These are phyloP conservation scores for Penicillium robsamsonii DNA, from an alignment of 495 filamentous ascomycete genomes.

Conservation along the genomic window DNA sequence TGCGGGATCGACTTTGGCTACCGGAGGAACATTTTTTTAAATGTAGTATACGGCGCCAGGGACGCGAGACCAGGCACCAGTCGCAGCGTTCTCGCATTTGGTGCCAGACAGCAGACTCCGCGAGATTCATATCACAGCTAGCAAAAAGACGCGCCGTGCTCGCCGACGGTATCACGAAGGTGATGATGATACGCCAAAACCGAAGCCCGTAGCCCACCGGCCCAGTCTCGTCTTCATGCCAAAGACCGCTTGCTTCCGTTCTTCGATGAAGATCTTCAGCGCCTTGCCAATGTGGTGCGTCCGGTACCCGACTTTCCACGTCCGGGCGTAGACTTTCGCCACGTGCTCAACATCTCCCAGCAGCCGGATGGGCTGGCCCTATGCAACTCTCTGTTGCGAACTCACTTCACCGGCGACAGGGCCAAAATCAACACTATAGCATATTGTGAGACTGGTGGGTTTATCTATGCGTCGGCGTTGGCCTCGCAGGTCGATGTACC, in stretches of 20 bases:
- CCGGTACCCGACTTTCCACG: slow-evolving; percentile 51
- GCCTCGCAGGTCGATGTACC: slow-evolving; percentile 45
- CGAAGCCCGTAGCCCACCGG: slow-evolving; percentile 32
- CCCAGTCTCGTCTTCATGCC: slow-evolving; percentile 52
- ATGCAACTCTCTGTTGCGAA: slow-evolving; percentile 53
- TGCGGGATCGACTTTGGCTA: slow-evolving; percentile 45
- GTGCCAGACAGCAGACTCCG: slow-evolving; percentile 55
- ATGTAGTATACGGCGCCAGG: slow-evolving; percentile 41
- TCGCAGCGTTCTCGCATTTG: slow-evolving; percentile 53
- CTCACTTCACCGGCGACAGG: slow-evolving; percentile 52
- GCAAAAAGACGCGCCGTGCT: slow-evolving; percentile 39
- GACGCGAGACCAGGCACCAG: slow-evolving; percentile 59
- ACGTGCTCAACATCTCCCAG: slow-evolving; percentile 59
- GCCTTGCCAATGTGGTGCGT: slow-evolving; percentile 53
- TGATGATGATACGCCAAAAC: slow-evolving; percentile 25
- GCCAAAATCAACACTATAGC: slow-evolving; percentile 44
- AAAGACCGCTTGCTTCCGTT: slow-evolving; percentile 49
- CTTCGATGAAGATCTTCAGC: slow-evolving; percentile 48
- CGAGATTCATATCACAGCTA: slow-evolving; percentile 53
- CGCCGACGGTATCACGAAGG: slow-evolving; percentile 33
- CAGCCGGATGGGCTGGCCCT: slow-evolving; percentile 51
- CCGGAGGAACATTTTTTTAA: slow-evolving; percentile 55
- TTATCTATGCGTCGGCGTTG: slow-evolving; percentile 56
- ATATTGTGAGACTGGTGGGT: slow-evolving; percentile 58
- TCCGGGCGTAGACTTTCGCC: slow-evolving; percentile 52